phyloP scores from a whole-genome alignment of 257 asterid genomes.

The Datura wrightii region DNA sequence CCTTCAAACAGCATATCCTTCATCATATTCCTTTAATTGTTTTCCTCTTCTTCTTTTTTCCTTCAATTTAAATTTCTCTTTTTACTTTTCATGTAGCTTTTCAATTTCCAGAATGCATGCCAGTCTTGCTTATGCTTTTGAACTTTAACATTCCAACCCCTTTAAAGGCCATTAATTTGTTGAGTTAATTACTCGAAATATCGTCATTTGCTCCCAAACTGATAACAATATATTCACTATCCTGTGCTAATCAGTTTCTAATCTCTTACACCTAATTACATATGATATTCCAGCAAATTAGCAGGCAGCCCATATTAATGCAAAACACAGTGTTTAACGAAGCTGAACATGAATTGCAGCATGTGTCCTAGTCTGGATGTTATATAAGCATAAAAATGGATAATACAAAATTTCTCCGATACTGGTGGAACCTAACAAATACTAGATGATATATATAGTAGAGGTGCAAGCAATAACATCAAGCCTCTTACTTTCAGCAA shows the following conservation, averaged over 20 bases:
- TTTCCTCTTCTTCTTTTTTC: neutral
- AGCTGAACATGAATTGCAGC: too few relatives aligned
- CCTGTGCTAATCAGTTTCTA: too few relatives aligned
- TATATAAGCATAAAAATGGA: too few relatives aligned
- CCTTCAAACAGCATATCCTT: conserved; percentile 42
- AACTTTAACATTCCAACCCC: neutral
- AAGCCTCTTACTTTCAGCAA: too few relatives aligned
- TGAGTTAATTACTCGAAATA: neutral
- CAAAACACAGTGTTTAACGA: too few relatives aligned
- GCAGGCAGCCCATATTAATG: too few relatives aligned
- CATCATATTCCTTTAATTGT: conserved; percentile 26
- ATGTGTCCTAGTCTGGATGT: too few relatives aligned
- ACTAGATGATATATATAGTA: too few relatives aligned
- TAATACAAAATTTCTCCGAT: too few relatives aligned
- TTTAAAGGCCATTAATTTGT: neutral
- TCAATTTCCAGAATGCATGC: neutral
- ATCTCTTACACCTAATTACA: neutral
- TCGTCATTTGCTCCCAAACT: neutral
- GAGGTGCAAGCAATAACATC: too few relatives aligned
- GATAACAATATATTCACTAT: too few relatives aligned
- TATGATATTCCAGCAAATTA: neutral
- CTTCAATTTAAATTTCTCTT: neutral
- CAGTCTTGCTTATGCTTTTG: neutral
- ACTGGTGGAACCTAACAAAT: too few relatives aligned
- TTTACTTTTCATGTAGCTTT: neutral